Conservation (phyloP, 164 flowering plant species). For the Vitis labrusca region DNA sequence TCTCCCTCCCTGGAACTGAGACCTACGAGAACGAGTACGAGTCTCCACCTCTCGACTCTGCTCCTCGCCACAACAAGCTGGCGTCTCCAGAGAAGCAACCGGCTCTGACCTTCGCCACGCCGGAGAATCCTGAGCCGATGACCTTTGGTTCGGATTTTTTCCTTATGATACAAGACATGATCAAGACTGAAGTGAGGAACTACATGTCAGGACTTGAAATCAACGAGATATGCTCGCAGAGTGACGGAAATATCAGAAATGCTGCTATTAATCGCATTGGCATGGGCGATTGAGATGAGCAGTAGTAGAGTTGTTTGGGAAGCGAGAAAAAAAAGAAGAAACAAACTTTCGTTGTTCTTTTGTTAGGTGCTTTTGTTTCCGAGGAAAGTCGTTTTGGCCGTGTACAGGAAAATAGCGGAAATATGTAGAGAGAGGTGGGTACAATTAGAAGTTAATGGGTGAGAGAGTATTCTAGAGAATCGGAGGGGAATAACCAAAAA, state of each 20-base stretch:
- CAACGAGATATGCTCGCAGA: neutral
- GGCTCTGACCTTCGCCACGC: neutral
- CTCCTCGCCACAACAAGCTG: neutral
- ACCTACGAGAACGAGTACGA: neutral
- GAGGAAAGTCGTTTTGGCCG: too few species aligned
- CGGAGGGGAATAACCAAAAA: too few species aligned
- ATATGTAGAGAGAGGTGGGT: too few species aligned
- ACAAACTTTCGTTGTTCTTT: neutral
- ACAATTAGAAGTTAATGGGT: too few species aligned
- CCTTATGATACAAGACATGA: conserved; percentile 35
- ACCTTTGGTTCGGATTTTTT: conserved; percentile 28
- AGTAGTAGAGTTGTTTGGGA: too few species aligned
- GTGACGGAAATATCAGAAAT: neutral
- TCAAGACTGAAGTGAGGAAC: conserved; percentile 35
- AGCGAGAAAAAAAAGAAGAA: neutral
- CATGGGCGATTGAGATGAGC: too few species aligned
- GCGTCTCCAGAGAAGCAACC: neutral
- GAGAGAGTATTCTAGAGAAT: too few species aligned
- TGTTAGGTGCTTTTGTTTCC: too few species aligned
- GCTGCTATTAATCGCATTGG: conserved; percentile 5
- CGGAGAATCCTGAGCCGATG: neutral
- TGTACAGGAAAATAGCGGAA: neutral
- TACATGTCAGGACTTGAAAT: conserved; percentile 21
- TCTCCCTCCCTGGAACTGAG: conserved; percentile 4
- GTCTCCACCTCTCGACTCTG: neutral